Conservation (phyloP, 768 basidiomycete species). For the Paxillus involutus region DNA sequence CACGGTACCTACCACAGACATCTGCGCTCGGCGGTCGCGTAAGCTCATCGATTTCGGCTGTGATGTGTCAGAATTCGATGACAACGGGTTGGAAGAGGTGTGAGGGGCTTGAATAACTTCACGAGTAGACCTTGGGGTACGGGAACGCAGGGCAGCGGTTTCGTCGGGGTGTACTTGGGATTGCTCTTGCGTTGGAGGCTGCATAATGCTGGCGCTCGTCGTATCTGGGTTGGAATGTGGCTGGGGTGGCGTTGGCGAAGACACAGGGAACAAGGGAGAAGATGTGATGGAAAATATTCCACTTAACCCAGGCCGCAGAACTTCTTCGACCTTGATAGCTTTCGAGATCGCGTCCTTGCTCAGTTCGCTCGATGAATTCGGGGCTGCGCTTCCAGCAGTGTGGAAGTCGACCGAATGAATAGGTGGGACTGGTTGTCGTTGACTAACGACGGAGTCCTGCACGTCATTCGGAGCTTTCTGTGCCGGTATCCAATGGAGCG, state of each 20-base stretch:
- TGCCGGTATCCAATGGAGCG: not conserved
- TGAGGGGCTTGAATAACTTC: not conserved
- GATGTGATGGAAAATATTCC: conserved; percentile 14
- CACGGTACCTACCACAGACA: conserved; percentile 21
- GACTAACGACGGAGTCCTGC: not conserved
- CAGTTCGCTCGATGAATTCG: not conserved
- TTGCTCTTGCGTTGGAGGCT: not conserved
- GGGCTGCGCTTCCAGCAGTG: not conserved
- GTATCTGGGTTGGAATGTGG: not conserved
- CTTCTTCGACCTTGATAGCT: conserved; percentile 20
- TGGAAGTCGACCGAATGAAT: not conserved
- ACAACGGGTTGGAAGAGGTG: not conserved
- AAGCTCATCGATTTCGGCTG: conserved; percentile 29
- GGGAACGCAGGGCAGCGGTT: not conserved
- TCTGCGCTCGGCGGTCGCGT: conserved; percentile 32
- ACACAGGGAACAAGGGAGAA: conserved; percentile 14
- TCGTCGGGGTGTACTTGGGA: not conserved
- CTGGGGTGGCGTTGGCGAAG: conserved; percentile 1
- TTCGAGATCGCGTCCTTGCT: conserved; percentile 4
- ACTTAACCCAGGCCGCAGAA: not conserved
- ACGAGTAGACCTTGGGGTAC: too few relatives aligned
- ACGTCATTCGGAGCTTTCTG: not conserved
- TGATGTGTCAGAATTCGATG: conserved; percentile 8
- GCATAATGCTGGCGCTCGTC: not conserved
- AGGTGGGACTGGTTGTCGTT: not conserved